A percentile compares a stretch with the other conserved stretches of the same genome.
These are phyloP conservation scores for Annulohypoxylon nitens DNA, from an alignment of 495 filamentous ascomycete species.

Conservation along the genomic window DNA sequence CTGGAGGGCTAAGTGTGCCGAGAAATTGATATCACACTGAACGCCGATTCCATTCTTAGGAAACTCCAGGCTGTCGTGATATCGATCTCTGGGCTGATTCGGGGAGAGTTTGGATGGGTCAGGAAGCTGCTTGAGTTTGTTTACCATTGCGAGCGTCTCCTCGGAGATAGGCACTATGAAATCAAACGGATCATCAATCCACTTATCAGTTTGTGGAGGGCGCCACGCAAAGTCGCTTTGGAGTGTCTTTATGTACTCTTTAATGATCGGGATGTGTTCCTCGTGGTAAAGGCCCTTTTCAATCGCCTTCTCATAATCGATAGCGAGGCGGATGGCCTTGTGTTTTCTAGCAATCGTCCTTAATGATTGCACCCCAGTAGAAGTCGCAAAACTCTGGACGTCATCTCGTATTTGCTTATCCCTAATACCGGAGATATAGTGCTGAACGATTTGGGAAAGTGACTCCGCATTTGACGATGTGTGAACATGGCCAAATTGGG, in stretches of 20 bases:
- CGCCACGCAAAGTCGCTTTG: conserved; percentile 44
- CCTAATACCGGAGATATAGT: conserved; percentile 63
- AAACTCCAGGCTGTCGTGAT: conserved; percentile 73
- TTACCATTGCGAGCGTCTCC: conserved; percentile 40
- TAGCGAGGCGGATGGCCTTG: conserved; percentile 61
- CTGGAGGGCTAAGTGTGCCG: conserved; percentile 79
- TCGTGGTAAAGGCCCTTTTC: conserved; percentile 55
- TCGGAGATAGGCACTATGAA: conserved; percentile 48
- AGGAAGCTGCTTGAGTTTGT: conserved; percentile 53
- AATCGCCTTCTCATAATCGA: conserved; percentile 63
- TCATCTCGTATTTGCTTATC: conserved; percentile 52
- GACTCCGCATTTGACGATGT: conserved; percentile 34
- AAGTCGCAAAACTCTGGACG: conserved; percentile 53
- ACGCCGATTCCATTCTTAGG: conserved; percentile 77
- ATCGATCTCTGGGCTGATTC: conserved; percentile 64
- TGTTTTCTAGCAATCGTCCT: conserved; percentile 57
- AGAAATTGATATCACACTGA: conserved; percentile 88
- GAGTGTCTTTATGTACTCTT: conserved; percentile 59
- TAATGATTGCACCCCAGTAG: conserved; percentile 35
- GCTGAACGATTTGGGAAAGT: conserved; percentile 47
- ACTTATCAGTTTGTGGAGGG: conserved; percentile 23
- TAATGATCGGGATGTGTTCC: conserved; percentile 48
- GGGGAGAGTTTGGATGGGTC: conserved; percentile 58
- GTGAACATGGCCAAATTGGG: conserved; percentile 49
- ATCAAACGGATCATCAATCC: conserved; percentile 21